phyloP scores from a whole-genome alignment of 2,329 filamentous ascomycete genomes.

The Colletotrichum liaoningense region DNA sequence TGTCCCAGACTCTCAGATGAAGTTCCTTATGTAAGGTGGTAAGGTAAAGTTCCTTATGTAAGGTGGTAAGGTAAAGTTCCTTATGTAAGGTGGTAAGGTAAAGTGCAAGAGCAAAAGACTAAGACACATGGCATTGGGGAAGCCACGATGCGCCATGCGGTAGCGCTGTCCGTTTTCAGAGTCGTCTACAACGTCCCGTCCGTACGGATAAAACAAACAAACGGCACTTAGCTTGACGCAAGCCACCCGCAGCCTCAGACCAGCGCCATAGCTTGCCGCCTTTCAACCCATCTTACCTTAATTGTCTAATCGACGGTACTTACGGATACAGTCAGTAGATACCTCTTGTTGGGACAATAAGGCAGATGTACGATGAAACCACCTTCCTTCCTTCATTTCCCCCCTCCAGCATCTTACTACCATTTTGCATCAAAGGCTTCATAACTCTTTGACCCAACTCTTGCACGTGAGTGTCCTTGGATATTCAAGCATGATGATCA shows the following conservation, averaged over 20 bases:
- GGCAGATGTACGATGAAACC: no score
- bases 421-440: neutral
- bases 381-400: neutral
- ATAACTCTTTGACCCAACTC: neutral
- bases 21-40: neutral
- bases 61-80: neutral
- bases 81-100: neutral
- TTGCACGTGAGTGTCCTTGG: neutral
- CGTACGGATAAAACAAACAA: neutral
- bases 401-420: neutral
- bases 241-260: constrained; percentile 10
- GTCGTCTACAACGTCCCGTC: neutral
- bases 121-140: neutral
- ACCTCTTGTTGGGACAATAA: no score
- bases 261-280: neutral
- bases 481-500: neutral
- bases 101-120: neutral
- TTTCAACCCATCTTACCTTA: neutral
- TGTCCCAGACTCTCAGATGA: neutral
- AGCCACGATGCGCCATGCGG: neutral
- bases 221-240: neutral
- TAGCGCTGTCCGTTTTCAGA: neutral
- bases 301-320: no score
- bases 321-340: no score
- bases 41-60: neutral